Conservation (phyloP, 1,284 basidiomycete genomes). For the Volvariella volvacea region DNA sequence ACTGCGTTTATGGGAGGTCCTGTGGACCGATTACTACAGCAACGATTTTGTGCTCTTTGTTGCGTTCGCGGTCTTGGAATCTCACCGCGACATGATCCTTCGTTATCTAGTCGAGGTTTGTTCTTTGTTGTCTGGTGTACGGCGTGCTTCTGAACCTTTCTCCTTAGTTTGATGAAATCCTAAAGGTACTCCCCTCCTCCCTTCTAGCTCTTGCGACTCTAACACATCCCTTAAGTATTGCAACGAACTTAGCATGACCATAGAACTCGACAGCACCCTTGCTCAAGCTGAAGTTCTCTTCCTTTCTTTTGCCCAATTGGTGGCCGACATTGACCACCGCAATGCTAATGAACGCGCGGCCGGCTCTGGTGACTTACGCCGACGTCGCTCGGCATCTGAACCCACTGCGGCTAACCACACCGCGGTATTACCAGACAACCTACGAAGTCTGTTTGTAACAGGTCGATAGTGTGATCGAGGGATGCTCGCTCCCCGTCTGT, state of each 20-base stretch:
- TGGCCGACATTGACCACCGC: constrained; percentile 81
- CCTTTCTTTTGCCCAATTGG: constrained; percentile 77
- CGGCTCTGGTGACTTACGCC: constrained; percentile 10
- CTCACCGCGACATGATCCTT: constrained; percentile 89
- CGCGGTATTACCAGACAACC: constrained; percentile 37
- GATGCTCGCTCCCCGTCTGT: no score
- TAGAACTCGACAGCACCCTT: constrained; percentile 87
- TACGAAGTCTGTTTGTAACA: constrained; percentile 23
- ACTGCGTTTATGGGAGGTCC: constrained; percentile 87
- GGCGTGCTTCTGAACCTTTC: background rate
- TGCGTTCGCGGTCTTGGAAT: constrained; percentile 89
- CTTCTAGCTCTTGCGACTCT: constrained; percentile 1
- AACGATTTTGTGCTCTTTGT: constrained; percentile 89
- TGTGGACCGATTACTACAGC: constrained; percentile 94
- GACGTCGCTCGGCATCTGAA: constrained; percentile 8
- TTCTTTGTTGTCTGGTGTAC: constrained; percentile 2
- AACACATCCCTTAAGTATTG: constrained; percentile 54
- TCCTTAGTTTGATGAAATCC: constrained; percentile 71
- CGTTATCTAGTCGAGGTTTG: constrained; percentile 85
- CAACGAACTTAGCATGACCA: constrained; percentile 90
- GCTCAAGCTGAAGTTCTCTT: constrained; percentile 93
- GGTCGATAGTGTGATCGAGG: no score
- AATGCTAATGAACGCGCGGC: constrained; percentile 42
- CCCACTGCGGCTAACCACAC: no score
- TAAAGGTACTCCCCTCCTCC: constrained; percentile 53